Evolutionary conservation across 2,329 filamentous ascomycete genomes (phyloP), one percentile per base, ranked within the genome.

Genomic region (Phialemonium atrogriseum): DNA sequence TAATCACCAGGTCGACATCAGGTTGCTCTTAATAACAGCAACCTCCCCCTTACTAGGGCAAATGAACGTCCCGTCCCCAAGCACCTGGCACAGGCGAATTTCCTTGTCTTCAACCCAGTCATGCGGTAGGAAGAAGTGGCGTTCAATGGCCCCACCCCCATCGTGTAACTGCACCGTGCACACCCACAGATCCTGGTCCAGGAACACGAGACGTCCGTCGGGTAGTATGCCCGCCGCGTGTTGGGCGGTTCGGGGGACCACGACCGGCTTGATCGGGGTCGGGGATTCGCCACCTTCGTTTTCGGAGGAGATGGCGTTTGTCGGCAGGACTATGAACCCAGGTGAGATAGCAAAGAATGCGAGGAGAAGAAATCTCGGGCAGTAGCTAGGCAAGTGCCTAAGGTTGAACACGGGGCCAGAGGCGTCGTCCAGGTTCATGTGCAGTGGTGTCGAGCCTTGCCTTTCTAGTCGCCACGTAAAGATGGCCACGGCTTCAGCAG

Each of bases 71-170:
- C 41, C 43, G 17, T 40, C 39, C 10, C 24, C 27, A 14, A 41
- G 34, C 7, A 48, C 8, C 6, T 37, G 37, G 10, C 38, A 40
- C 11, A 43, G 24, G 12, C 28, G 30, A 24, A 46, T 27, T 4
- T 31, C 39, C 5, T 35, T 18, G 8, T 30, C 31, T 4, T 37
- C 43, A 10, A 47, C 28, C 46, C 44, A 48, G 35, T 48, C 44
- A 2, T 36, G 35, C 4, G 46, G 46, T 5, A 48, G 13, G 18
- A 47, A 48, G 27, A 47, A 48, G 26, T 48, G 43, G 10, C 39
- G 33, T 13, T 18, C 25, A 1, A 23, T 17, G 5, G 17, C 6
- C 7, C 21, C 12, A n/a, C 15, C 14, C 7, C 7, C 4, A 17
- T 15, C 19, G 19, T 21, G 17, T 11, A 17, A 19, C 20, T 22